phyloP scores from a whole-genome alignment of 2,329 filamentous ascomycete genomes.

The Ophiostoma sp. region DNA sequence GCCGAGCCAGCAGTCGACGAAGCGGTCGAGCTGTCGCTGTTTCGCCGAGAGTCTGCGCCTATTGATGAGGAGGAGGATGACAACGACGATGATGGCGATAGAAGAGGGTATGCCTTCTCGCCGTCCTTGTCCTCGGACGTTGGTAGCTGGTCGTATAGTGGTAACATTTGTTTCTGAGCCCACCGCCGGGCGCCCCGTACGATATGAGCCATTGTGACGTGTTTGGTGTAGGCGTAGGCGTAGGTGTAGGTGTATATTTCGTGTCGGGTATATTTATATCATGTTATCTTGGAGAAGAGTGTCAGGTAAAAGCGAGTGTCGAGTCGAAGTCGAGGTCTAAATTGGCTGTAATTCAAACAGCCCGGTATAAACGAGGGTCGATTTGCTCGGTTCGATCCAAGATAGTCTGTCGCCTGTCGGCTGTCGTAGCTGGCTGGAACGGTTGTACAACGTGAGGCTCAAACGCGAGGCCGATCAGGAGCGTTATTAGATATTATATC shows the following conservation, averaged over 20 bases:
- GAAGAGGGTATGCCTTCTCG: background rate
- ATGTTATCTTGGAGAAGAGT: background rate
- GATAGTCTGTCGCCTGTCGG: background rate
- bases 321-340: background rate
- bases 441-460: background rate
- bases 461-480: background rate
- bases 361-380: background rate
- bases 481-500: background rate
- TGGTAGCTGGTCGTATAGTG: conserved; percentile 1
- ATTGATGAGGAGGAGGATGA: background rate
- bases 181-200: conserved; percentile 2
- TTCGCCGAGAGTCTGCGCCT: background rate
- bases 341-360: background rate
- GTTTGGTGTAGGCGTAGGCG: background rate
- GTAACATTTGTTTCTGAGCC: background rate
- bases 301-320: background rate
- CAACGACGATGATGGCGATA: background rate
- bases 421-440: background rate
- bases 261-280: background rate
- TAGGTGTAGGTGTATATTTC: background rate
- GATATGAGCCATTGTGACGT: conserved; percentile 10
- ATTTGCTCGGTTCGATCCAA: background rate
- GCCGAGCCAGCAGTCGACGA: background rate
- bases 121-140: conserved; percentile 1
- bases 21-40: background rate